Conservation (phyloP, 1,139 yeast genomes). For the Taphrina deformans region DNA sequence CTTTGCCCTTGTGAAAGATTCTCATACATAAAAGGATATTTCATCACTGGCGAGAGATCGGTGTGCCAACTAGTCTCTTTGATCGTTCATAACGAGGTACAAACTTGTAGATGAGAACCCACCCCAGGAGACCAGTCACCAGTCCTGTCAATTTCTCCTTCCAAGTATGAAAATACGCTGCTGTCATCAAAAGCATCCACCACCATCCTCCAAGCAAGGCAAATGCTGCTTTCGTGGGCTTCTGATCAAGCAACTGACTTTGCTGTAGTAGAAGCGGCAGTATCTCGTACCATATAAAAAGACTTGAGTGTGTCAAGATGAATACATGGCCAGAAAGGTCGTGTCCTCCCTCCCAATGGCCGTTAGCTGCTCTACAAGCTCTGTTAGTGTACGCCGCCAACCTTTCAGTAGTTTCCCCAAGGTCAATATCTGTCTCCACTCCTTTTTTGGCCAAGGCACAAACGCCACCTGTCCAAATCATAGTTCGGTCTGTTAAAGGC, state of each 20-base stretch:
- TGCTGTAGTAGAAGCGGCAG: slow-evolving; percentile 45
- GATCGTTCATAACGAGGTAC: slow-evolving; percentile 3
- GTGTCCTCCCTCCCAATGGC: slow-evolving; percentile 87
- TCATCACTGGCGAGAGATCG: not conserved
- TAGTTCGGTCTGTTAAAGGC: slow-evolving; percentile 87
- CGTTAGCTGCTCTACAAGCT: slow-evolving; percentile 62
- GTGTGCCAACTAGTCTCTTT: slow-evolving; percentile 2
- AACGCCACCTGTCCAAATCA: slow-evolving; percentile 76
- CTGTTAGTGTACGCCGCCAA: slow-evolving; percentile 46
- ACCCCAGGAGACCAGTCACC: slow-evolving; percentile 36
- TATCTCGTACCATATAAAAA: slow-evolving; percentile 69
- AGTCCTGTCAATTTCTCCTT: slow-evolving; percentile 55
- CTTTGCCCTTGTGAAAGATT: no score
- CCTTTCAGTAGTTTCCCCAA: slow-evolving; percentile 8
- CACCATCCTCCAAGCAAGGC: slow-evolving; percentile 64
- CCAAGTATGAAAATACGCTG: slow-evolving; percentile 79
- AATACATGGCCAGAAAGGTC: slow-evolving; percentile 97
- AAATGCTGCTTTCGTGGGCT: slow-evolving; percentile 46
- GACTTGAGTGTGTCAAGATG: slow-evolving; percentile 67
- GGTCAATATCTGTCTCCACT: slow-evolving; percentile 3
- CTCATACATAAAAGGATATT: no score
- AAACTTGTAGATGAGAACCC: slow-evolving; percentile 37
- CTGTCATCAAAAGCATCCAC: slow-evolving; percentile 85
- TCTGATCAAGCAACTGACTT: slow-evolving; percentile 39
- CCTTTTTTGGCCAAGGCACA: slow-evolving; percentile 50